Evolutionary conservation across 176 grass and related monocot species (phyloP), one percentile per base, ranked within the genome.

Genomic region (Phragmites australis): DNA sequence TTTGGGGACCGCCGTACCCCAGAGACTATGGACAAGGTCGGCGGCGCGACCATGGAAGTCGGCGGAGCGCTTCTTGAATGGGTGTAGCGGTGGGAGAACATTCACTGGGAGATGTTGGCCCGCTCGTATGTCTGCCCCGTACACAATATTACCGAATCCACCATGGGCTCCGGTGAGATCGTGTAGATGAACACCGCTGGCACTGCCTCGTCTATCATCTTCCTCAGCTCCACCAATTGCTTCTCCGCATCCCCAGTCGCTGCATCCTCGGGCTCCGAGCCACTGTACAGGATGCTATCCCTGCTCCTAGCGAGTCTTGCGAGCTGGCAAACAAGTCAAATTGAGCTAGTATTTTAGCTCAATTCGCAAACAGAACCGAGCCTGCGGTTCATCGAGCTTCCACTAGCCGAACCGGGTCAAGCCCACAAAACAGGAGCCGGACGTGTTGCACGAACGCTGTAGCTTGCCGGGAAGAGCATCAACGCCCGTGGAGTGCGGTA

Each of bases 101-200:
- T 73, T 92, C 96, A 99, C 13, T 81, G 83, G 14, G 83, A 89
- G 85, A 99, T 99, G 86, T 95, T 90, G 66, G 54, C 74, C 60
- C 96, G 88, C 88, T 99, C 96, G 84, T 99, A 99, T 19, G 96
- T 99, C 84, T 99, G 96, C 5, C 96, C 96, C 43, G 96, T 99
- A 90, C 93, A 93, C 25, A 99, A 92, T 44, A 92, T 99, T 51
- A 93, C 96, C 60, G 96, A 92, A 93, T 99, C 96, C 81, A 99
- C 84, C 96, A 99, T 99, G 5, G 96, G 96, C 61, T 95, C 96
- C 8, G 95, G 96, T 1, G 96, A 99, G 69, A 99, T 96, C 42
- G 96, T 93, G 87, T 93, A 99, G 75, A 99, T 96, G 88, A 99
- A 96, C 53, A 99, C 96, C 3, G 87, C 85, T 2, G 96, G 96